Conservation (phyloP, 2,329 filamentous ascomycete species). For the Verruconis gallopava region DNA sequence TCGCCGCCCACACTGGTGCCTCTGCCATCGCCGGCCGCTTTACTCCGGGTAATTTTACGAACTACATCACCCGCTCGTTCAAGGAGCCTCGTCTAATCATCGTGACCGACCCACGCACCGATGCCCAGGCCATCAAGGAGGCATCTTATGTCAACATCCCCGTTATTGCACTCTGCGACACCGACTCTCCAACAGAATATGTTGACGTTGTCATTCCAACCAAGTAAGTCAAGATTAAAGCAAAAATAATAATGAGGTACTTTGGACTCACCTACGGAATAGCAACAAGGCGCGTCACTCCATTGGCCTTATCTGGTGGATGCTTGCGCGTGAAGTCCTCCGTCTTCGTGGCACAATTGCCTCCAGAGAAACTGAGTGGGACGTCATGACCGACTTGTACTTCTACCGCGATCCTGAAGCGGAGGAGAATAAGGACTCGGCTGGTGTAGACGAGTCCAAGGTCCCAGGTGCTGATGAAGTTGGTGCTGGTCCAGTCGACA, state of each 20-base stretch:
- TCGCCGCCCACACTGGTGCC: constrained; percentile 95
- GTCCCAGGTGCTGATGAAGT: constrained; percentile 73
- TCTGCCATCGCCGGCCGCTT: constrained; percentile 98
- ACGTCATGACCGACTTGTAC: constrained; percentile 99
- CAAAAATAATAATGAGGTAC: not conserved
- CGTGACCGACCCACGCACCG: constrained; percentile 98
- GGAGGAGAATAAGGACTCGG: constrained; percentile 92
- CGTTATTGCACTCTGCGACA: constrained; percentile 97
- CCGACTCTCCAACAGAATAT: constrained; percentile 98
- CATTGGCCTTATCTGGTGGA: constrained; percentile 98
- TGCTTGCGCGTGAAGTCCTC: constrained; percentile 98
- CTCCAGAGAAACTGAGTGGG: constrained; percentile 93
- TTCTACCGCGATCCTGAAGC: constrained; percentile 99
- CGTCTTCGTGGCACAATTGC: constrained; percentile 94
- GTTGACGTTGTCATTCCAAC: constrained; percentile 99
- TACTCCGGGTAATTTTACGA: constrained; percentile 99
- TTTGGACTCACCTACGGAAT: constrained; percentile 29
- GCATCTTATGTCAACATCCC: constrained; percentile 99
- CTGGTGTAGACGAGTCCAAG: constrained; percentile 71
- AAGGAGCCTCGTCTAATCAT: constrained; percentile 99
- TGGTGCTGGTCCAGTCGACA: constrained; percentile 63
- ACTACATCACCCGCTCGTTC: constrained; percentile 99
- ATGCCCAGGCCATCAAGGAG: constrained; percentile 99
- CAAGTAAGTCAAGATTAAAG: constrained; percentile 33
- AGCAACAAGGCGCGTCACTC: constrained; percentile 98